Evolutionary conservation across 805 yeast genomes (phyloP).

Genomic region (Lipomyces spencermartinsiae): DNA sequence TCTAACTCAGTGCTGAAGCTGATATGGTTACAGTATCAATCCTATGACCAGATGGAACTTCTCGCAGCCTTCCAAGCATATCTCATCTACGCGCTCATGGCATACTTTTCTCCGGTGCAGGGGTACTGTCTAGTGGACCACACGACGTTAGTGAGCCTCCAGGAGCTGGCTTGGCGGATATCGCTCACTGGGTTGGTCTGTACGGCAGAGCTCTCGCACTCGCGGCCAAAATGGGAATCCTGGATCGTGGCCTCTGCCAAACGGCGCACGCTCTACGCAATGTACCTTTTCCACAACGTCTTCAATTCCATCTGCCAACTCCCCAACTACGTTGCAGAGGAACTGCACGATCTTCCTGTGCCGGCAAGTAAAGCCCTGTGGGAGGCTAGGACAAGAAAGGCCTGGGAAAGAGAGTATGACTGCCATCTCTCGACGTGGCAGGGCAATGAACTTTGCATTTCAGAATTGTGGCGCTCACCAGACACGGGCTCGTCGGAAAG

Average conservation of each 20-base stretch:
- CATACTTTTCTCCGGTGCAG: background rate
- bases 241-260: constrained; percentile 14
- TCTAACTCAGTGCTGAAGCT: background rate
- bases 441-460: constrained; percentile 14
- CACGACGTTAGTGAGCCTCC: background rate
- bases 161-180: background rate
- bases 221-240: constrained; percentile 13
- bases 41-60: constrained; percentile 5
- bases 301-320: background rate
- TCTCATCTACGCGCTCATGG: constrained; percentile 4
- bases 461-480: constrained; percentile 26
- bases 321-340: background rate
- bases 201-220: background rate
- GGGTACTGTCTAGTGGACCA: background rate
- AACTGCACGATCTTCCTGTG: background rate
- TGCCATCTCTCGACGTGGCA: constrained; percentile 20
- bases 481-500: constrained; percentile 12
- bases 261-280: constrained; percentile 10
- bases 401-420: constrained; percentile 25
- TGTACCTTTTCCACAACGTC: constrained; percentile 17
- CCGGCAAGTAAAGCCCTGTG: constrained; percentile 14
- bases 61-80: constrained; percentile 14
- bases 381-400: constrained; percentile 16
- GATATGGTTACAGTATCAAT: background rate
- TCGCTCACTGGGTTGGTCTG: constrained; percentile 12